Percentiles rank a stretch among this genome's conserved stretches.
phyloP scores from a whole-genome alignment of 305 asterid species.

The Salvia sclarea region DNA sequence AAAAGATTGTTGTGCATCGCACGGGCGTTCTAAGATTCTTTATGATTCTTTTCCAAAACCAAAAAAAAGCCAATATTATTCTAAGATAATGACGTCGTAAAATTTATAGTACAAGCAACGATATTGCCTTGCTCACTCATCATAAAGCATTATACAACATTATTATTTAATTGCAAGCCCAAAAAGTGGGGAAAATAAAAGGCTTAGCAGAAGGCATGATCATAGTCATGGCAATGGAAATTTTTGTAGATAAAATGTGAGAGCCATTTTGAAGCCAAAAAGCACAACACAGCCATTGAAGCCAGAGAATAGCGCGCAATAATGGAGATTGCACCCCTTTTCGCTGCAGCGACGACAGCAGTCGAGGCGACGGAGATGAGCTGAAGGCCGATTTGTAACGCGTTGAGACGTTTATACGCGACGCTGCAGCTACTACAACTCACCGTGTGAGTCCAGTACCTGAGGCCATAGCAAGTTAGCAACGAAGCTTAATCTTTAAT shows the following conservation, averaged over 20 bases:
- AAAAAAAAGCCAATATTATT: too few species aligned
- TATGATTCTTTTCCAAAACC: too few species aligned
- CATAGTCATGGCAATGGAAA: slow-evolving; percentile 83
- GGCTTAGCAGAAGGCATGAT: slow-evolving; percentile 75
- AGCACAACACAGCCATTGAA: slow-evolving; percentile 59
- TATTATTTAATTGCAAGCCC: too few species aligned
- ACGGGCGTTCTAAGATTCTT: too few species aligned
- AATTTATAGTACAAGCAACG: too few species aligned
- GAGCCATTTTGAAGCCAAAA: slow-evolving; percentile 77
- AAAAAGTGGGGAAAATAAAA: too few species aligned
- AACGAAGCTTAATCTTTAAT: not conserved
- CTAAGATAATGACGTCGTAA: too few species aligned
- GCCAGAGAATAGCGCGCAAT: slow-evolving; percentile 49
- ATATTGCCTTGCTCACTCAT: too few species aligned
- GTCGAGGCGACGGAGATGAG: slow-evolving; percentile 49
- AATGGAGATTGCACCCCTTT: slow-evolving; percentile 50
- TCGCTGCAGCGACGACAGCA: slow-evolving; percentile 67
- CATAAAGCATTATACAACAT: too few species aligned
- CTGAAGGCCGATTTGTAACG: slow-evolving; percentile 55
- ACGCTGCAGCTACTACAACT: slow-evolving; percentile 78
- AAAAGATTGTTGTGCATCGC: too few species aligned
- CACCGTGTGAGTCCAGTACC: slow-evolving; percentile 85
- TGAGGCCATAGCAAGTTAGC: slow-evolving; percentile 25
- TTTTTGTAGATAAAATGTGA: slow-evolving; percentile 72
- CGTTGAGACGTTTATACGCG: slow-evolving; percentile 62